Conservation (phyloP, 768 basidiomycete genomes). For the Mycena kentingensis region DNA sequence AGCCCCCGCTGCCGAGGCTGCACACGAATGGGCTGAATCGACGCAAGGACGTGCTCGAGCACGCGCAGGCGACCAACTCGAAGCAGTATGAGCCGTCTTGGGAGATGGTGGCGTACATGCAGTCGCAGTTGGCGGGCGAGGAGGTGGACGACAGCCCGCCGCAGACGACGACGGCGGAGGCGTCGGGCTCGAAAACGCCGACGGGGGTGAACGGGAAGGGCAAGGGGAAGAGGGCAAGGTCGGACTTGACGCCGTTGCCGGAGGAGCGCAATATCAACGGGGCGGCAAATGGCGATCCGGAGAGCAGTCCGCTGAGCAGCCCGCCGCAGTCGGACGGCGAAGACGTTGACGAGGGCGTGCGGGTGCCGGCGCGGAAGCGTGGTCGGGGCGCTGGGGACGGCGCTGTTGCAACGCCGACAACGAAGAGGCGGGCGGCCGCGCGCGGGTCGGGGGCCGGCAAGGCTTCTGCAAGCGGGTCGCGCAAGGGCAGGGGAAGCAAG, state of each 20-base stretch:
- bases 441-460: constrained; percentile 1
- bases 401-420: constrained; percentile 1
- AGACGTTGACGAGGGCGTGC: background rate
- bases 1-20: constrained; percentile 24
- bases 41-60: constrained; percentile 47
- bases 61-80: constrained; percentile 45
- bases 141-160: constrained; percentile 6
- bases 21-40: constrained; percentile 42
- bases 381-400: constrained; percentile 4
- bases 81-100: constrained; percentile 51
- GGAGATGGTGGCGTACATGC: constrained; percentile 55
- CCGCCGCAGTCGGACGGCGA: constrained; percentile 8
- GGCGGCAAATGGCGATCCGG: background rate
- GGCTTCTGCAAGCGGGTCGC: constrained; percentile 4
- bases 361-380: constrained; percentile 11
- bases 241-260: constrained; percentile 46
- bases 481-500: constrained; percentile 12
- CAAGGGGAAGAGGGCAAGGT: constrained; percentile 43
- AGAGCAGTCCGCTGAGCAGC: constrained; percentile 16
- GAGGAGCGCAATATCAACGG: constrained; percentile 32
- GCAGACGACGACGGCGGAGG: background rate
- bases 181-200: constrained; percentile 2
- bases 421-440: background rate
- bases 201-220: constrained; percentile 26
- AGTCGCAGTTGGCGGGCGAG: constrained; percentile 26